Evolutionary conservation across 257 asterid genomes (phyloP), one percentile per base, ranked within the genome.

Genomic region (Ocimum tenuiflorum): DNA sequence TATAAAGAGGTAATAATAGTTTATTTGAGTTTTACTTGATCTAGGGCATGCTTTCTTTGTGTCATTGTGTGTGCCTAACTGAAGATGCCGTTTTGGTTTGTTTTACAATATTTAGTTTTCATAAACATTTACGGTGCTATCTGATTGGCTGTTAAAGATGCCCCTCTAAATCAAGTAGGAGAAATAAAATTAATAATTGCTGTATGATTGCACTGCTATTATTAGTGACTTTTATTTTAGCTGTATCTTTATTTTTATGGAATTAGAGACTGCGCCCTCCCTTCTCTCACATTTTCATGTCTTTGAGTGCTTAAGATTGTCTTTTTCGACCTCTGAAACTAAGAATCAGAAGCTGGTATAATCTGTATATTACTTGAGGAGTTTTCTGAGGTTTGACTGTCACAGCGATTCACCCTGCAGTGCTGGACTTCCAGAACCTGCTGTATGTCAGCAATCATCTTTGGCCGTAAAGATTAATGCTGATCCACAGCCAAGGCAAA

Each of bases 371-470:
- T 18, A 53, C 62, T 35, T 70, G 68, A 60, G n/a, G 9, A 60
- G 33, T 56, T 55, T 47, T n/a, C 60, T 65, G 38, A 57, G 47
- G 7, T 51, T 51, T 69, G 39, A 36, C 56, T 57, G 65, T 51
- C 72, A 60, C 82, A 80, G 88, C 73, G 56, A 72, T 71, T 67
- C 85, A 47, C 48, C 82, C 11, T 84, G 77, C 63, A 27, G 60
- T 55, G 71, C 91, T 68, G 76, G 76, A 66, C 88, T 67, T 55
- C 85, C 77, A 73, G 87, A 78, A 73, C 74, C 78, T 61, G 78
- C 75, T 36, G 73, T 58, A 64, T 85, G 81, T 65, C 82, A 74
- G 53, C 81, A 57, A 31, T 69, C 85, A 60, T 77, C 78, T 53
- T 85, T 78, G 60, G 70, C 78, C 36, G 69, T 66, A 35, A 78